Percentiles rank a stretch among this genome's conserved stretches.
phyloP scores from a whole-genome alignment of 2,329 filamentous ascomycete genomes.

The Tolypocladium endophyticum region DNA sequence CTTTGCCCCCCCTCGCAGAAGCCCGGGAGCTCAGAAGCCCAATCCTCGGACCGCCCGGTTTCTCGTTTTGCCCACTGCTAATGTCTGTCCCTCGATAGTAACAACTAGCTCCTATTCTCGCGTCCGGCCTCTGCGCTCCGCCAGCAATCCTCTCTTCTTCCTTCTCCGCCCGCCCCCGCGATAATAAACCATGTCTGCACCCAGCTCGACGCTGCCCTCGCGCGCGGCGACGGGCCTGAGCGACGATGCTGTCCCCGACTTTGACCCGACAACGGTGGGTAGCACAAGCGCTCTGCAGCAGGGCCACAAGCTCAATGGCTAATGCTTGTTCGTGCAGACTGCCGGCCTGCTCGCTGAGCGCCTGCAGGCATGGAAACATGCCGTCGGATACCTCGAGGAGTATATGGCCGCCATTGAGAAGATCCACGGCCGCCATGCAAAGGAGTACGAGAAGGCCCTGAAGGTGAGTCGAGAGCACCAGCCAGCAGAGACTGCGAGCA shows the following conservation, averaged over 20 bases:
- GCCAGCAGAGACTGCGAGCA: rapidly evolving
- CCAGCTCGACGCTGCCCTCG: slow-evolving; percentile 28
- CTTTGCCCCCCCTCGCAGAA: not conserved
- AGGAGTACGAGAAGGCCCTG: slow-evolving; percentile 89
- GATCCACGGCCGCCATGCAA: slow-evolving; percentile 71
- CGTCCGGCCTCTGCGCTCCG: not conserved
- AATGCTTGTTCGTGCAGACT: slow-evolving; percentile 37
- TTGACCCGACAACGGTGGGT: slow-evolving; percentile 48
- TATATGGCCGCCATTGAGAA: slow-evolving; percentile 82
- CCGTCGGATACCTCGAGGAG: slow-evolving; percentile 81
- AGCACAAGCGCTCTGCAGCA: not conserved
- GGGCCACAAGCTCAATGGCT: not conserved
- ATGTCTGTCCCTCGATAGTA: not conserved
- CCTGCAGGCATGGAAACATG: slow-evolving; percentile 92
- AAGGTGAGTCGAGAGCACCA: slow-evolving; percentile 43
- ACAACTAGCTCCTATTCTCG: not conserved
- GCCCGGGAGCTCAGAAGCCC: not conserved
- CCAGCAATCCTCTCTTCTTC: not conserved
- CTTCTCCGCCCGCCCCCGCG: not conserved
- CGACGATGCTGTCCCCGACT: slow-evolving; percentile 49
- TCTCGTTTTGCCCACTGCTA: not conserved
- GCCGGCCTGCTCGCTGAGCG: slow-evolving; percentile 77
- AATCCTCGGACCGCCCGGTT: not conserved
- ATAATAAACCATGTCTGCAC: slow-evolving; percentile 15
- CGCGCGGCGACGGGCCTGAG: slow-evolving; percentile 35